phyloP scores from a whole-genome alignment of 495 filamentous ascomycete species.

The Xylaria grammica region DNA sequence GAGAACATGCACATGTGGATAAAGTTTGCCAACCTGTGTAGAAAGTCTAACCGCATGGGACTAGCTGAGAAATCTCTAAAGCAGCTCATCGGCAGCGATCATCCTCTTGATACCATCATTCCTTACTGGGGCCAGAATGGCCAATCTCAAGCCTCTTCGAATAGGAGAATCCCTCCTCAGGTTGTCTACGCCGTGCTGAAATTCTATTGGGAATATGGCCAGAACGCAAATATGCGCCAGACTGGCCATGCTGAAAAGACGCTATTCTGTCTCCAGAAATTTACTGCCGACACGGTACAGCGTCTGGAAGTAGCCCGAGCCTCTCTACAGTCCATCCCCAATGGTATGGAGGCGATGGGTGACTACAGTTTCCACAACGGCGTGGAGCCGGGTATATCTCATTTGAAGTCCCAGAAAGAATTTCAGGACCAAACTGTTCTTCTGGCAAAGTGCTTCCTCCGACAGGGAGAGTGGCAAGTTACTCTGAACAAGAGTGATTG shows the following conservation, averaged over 20 bases:
- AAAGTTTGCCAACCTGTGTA: constrained; percentile 96
- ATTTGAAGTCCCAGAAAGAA: constrained; percentile 49
- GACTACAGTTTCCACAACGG: constrained; percentile 66
- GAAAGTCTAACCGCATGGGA: constrained; percentile 91
- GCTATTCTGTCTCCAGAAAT: constrained; percentile 77
- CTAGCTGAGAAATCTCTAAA: constrained; percentile 97
- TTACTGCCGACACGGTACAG: constrained; percentile 78
- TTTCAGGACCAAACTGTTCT: constrained; percentile 71
- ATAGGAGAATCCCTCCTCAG: constrained; percentile 65
- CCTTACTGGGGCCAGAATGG: constrained; percentile 54
- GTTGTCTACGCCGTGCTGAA: constrained; percentile 93
- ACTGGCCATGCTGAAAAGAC: constrained; percentile 62
- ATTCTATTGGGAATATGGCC: constrained; percentile 88
- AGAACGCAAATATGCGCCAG: constrained; percentile 43
- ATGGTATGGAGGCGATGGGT: constrained; percentile 54
- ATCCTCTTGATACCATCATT: constrained; percentile 66
- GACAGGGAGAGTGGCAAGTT: constrained; percentile 95
- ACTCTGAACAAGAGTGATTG: constrained; percentile 82
- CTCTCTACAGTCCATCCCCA: constrained; percentile 57
- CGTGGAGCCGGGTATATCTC: constrained; percentile 48
- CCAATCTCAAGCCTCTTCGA: constrained; percentile 52
- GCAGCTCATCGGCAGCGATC: constrained; percentile 62
- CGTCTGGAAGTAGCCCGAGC: constrained; percentile 64
- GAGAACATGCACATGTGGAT: constrained; percentile 99
- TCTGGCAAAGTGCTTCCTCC: constrained; percentile 91